Conservation (phyloP, 345 rosid genomes). For the Populus ilicifolia region DNA sequence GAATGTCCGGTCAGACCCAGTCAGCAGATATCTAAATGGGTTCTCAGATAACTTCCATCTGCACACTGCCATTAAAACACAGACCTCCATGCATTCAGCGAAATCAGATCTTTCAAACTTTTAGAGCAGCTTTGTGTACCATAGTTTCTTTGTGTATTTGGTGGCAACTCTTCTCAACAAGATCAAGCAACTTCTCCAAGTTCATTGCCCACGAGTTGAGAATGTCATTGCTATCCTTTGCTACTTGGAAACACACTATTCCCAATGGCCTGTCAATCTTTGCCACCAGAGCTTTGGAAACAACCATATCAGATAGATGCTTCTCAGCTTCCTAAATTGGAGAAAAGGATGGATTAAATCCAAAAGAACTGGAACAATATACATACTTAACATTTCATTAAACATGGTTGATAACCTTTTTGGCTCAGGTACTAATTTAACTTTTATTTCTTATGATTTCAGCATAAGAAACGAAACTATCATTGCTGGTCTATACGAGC, state of each 20-base stretch:
- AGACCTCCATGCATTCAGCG: constrained; percentile 15
- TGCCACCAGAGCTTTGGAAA: constrained; percentile 82
- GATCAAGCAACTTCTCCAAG: constrained; percentile 95
- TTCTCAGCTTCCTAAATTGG: constrained; percentile 81
- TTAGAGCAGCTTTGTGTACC: constrained; percentile 78
- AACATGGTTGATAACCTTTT: not conserved
- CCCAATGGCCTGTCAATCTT: constrained; percentile 89
- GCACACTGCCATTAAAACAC: not conserved
- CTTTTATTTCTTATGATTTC: not conserved
- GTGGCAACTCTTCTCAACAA: constrained; percentile 92
- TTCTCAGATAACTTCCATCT: not conserved
- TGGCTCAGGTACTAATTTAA: not conserved
- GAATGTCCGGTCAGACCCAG: constrained; percentile 6
- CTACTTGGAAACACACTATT: constrained; percentile 69
- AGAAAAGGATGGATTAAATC: not conserved
- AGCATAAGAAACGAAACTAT: not conserved
- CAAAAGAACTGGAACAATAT: not conserved
- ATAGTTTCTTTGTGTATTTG: constrained; percentile 94
- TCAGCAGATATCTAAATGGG: not conserved
- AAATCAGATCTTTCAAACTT: constrained; percentile 42
- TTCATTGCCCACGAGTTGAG: constrained; percentile 86
- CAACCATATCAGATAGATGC: constrained; percentile 98
- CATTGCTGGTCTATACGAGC: not conserved
- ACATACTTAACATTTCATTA: not conserved
- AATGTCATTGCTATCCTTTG: constrained; percentile 84